Base-by-base conservation (phyloP, 768 basidiomycete genomes). In the Leucocoprinus leucothites region DNA sequence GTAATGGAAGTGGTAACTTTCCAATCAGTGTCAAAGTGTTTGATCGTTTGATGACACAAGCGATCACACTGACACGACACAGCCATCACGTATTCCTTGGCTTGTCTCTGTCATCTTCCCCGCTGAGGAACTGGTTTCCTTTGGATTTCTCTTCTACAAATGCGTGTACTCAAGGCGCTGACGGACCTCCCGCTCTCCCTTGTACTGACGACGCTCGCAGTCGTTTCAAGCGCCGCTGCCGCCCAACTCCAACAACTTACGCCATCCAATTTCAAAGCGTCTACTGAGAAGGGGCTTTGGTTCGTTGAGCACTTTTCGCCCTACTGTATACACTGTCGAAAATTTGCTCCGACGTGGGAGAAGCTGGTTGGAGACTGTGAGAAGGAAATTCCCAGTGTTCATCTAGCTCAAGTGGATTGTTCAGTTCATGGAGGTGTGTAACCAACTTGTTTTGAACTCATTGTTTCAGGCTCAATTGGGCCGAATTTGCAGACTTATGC, bases 241-340 rank as follows among this genome's bases (percentile, higher is more conserved):
- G 41, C 24, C 25, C 28, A 49, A 42, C 54, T 56, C 28, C 54
- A 56, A 16, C 35, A 73, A 56, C 78, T 91, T 44, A 84, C 80
- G 0, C 80, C 85, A 2, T 78, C 82, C 44, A 81, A 77, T 58
- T 91, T 92, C 67, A 65, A 78, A 9, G 53, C 71, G 13, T 74
- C 80, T 0, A 76, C 82, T 18, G 62, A 77, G 0, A 62, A 75
- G 0, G 89, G 88, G n/a, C 71, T 84, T 3, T 90, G 86, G 87
- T 84, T 95, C 56, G 74, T 96, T 47, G 93, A 96, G 62, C 87
- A 90, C 68, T 97, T 83, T 66, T 94, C 91, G 1, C 94, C 94
- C 0, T 87, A 85, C 64, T 97, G 94, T 62, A 65, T 69, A 3
- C 94, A 96, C 65, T 97, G 94, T 69, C 76, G 78, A 28, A 66